phyloP scores from a whole-genome alignment of 2,329 filamentous ascomycete genomes.

The Verruconis gallopava region DNA sequence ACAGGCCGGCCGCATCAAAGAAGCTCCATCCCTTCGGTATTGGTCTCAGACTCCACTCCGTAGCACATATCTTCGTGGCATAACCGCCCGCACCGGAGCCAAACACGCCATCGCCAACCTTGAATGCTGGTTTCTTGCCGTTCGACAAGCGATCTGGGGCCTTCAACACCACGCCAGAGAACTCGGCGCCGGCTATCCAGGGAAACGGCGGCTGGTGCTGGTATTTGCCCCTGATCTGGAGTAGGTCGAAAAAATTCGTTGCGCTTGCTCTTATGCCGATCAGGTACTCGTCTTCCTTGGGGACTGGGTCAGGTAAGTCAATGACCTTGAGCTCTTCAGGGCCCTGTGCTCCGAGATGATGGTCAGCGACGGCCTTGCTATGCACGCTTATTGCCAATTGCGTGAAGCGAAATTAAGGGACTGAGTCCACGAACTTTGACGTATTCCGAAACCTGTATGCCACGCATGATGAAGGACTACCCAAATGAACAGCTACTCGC shows the following conservation, averaged over 20 bases:
- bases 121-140: conserved; percentile 45
- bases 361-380: too few relatives aligned
- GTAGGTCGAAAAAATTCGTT: conserved; percentile 93
- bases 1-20: conserved; percentile 73
- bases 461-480: conserved; percentile 54
- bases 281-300: conserved; percentile 63
- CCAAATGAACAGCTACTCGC: too few relatives aligned
- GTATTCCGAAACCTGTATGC: conserved; percentile 60
- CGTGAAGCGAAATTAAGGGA: conserved; percentile 15
- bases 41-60: conserved; percentile 54
- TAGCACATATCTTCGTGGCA: conserved; percentile 58
- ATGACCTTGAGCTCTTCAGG: conserved; percentile 67
- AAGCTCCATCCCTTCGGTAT: conserved; percentile 74
- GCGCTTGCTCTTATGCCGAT: conserved; percentile 77
- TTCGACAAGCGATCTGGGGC: conserved; percentile 41
- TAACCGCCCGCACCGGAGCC: conserved; percentile 79
- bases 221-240: conserved; percentile 93
- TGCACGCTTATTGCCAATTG: too few relatives aligned
- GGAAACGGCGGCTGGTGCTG: conserved; percentile 81
- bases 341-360: conserved; percentile 40
- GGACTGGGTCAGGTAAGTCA: conserved; percentile 60
- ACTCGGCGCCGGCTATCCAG: conserved; percentile 79
- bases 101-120: conserved; percentile 72
- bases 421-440: conserved; percentile 46
- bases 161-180: conserved; percentile 63